Evolutionary conservation across 768 basidiomycete species (phyloP), one percentile per base, ranked within the genome.

Genomic region (Agaricus subrufescens): DNA sequence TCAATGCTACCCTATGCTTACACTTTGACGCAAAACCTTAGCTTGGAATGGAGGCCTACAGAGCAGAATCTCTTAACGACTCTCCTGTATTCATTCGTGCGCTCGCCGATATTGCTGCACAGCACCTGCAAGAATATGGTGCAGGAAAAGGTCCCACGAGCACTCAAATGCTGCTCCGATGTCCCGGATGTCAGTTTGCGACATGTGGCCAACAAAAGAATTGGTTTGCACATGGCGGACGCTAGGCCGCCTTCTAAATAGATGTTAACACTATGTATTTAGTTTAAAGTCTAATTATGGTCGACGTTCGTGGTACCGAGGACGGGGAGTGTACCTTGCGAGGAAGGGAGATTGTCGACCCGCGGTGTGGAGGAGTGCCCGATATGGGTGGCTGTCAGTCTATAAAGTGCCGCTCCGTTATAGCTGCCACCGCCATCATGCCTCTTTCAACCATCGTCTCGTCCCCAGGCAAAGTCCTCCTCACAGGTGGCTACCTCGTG

Each of bases 401-500:
- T 56, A 56, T 56, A 56, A 50, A 39, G 40, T 44, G 45, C 56
- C 55, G 55, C 61, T 60, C 58, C 62, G 57, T 25, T 45, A 52
- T 50, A 44, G 52, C 39, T 54, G 37, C 54, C 54, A 50, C 50
- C 54, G 51, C 50, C 58, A 60, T 53, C 55, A 84, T 82, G 79
- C 59, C 73, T 60, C 65, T 64, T 63, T 67, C 80, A 46, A 92
- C 89, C 30, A 80, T 89, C 50, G 82, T 97, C 58, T 98, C 95
- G 34, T 83, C 94, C 1, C 91, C 96, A 9, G 96, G 96, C 59
- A 99, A 99, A 71, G 95, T 97, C 50, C 81, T 99, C 54, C 70
- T 97, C 53, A 93, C 95, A 9, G 97, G 97, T 2, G 97, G 97
- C 1, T 99, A 98, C 74, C 89, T 99, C 60, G 93, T 99, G 29